phyloP scores from a whole-genome alignment of 2,329 filamentous ascomycete genomes.

The Penicillium sp. region DNA sequence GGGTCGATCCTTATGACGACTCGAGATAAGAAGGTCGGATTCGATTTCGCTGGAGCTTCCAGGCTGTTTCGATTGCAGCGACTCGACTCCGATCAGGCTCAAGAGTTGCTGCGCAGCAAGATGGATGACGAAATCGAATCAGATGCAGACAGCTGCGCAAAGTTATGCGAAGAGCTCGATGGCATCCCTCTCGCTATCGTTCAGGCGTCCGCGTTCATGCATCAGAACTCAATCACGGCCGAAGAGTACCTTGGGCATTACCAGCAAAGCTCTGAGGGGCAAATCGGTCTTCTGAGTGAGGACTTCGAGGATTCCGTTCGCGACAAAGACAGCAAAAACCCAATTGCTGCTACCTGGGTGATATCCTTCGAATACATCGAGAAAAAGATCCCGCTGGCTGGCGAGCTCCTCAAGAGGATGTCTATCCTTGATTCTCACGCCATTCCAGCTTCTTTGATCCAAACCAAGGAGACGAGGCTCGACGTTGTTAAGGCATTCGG shows the following conservation, averaged over 20 bases:
- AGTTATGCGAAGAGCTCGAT: conserved; percentile 1
- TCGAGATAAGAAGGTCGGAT: conserved; percentile 1
- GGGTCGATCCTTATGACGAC: conserved; percentile 11
- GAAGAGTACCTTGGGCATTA: conserved; percentile 6
- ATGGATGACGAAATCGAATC: neutral
- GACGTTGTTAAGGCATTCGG: neutral
- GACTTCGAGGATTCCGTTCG: conserved; percentile 1
- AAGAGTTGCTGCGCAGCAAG: neutral
- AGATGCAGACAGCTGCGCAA: neutral
- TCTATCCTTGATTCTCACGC: conserved; percentile 4
- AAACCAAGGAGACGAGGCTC: neutral
- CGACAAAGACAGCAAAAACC: conserved; percentile 2
- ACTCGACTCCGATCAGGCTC: neutral
- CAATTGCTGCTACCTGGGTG: conserved; percentile 9
- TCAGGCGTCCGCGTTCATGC: conserved; percentile 11
- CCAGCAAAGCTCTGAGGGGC: neutral
- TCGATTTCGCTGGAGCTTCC: neutral
- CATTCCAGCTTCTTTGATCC: conserved; percentile 2
- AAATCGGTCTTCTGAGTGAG: conserved; percentile 1
- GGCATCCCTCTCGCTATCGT: conserved; percentile 7
- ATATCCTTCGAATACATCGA: conserved; percentile 11
- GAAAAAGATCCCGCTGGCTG: neutral
- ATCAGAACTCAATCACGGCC: neutral
- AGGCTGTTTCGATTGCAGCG: neutral
- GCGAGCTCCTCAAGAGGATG: conserved; percentile 2